Conservation (phyloP, 257 asterid species). For the Jaltomata sinuosa region DNA sequence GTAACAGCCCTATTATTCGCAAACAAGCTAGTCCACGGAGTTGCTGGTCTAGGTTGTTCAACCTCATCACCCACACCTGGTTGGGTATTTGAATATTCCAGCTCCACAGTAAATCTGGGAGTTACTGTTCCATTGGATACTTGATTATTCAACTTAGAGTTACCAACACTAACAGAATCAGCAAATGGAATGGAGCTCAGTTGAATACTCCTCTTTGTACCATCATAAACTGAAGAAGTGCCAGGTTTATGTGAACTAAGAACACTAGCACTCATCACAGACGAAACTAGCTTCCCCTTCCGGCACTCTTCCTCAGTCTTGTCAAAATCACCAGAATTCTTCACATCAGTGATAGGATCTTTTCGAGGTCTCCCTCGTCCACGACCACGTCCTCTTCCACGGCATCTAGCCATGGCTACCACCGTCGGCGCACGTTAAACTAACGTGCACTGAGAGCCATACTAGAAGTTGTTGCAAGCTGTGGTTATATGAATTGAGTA, state of each 20-base stretch:
- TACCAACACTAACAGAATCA: no score
- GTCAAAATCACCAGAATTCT: no score
- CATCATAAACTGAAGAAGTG: no score
- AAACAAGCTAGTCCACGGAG: not conserved
- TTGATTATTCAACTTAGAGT: not conserved
- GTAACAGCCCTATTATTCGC: not conserved
- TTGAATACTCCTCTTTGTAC: not conserved
- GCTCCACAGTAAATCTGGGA: no score
- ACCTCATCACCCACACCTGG: not conserved
- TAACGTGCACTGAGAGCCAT: no score
- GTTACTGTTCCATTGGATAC: not conserved
- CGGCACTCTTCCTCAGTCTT: no score
- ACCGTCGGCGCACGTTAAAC: not conserved
- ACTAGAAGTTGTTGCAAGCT: no score
- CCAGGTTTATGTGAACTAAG: not conserved
- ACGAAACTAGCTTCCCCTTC: no score
- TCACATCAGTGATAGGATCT: not conserved
- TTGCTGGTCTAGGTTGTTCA: not conserved
- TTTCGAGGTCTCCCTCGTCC: not conserved
- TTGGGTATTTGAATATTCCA: no score
- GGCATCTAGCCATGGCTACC: not conserved
- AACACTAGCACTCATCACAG: no score
- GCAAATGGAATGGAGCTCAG: not conserved
- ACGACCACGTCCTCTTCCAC: no score
- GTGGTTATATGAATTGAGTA: no score